Evolutionary conservation across 768 basidiomycete species (phyloP).

Genomic region (Tulasnella sp.): DNA sequence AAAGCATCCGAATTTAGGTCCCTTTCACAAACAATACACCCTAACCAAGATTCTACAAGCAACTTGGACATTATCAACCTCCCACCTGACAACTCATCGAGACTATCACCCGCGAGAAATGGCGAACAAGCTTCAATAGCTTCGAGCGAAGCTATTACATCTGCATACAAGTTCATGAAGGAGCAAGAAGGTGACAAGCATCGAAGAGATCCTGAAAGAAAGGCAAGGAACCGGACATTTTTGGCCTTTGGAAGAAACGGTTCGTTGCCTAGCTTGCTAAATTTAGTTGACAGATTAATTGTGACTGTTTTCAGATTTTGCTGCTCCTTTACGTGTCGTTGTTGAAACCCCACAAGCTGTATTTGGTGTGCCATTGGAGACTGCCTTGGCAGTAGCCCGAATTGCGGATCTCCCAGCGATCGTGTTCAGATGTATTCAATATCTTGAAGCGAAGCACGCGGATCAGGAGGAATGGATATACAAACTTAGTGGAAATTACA

Average conservation of each 20-base stretch:
- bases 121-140: too few species aligned
- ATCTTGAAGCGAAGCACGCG: conserved; percentile 85
- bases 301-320: not conserved
- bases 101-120: too few species aligned
- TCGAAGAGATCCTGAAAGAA: conserved; percentile 75
- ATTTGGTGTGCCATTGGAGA: conserved; percentile 77
- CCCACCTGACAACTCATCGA: too few species aligned
- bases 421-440: conserved; percentile 90
- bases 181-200: conserved; percentile 21
- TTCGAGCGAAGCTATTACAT: conserved; percentile 71
- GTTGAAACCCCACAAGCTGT: conserved; percentile 50
- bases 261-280: conserved; percentile 4
- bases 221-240: conserved; percentile 84
- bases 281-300: not conserved
- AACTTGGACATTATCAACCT: too few species aligned
- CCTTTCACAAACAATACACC: too few species aligned
- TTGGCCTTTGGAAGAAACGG: conserved; percentile 73
- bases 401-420: conserved; percentile 88
- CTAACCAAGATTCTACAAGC: too few species aligned
- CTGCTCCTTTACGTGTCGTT: not conserved
- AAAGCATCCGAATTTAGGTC: too few species aligned
- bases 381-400: conserved; percentile 76
- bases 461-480: conserved; percentile 98
- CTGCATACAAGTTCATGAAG: conserved; percentile 77
- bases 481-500: conserved; percentile 84